Evolutionary conservation across 805 yeast species (phyloP).

Genomic region (Kodamaea nitidulidarum): DNA sequence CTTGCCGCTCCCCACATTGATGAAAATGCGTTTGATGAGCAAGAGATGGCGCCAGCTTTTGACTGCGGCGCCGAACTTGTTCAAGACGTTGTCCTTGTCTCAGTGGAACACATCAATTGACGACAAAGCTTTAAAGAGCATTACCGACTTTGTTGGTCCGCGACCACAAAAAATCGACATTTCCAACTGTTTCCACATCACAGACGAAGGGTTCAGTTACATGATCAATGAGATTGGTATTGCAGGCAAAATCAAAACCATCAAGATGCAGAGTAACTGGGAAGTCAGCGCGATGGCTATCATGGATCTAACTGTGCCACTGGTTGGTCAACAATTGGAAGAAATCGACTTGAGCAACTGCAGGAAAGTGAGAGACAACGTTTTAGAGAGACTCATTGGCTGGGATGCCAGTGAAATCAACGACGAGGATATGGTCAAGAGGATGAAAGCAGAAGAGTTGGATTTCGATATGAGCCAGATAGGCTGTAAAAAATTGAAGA

Average conservation of each 20-base stretch:
- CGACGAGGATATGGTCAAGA: slow-evolving; percentile 6
- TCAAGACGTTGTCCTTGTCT: slow-evolving; percentile 50
- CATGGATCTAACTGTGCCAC: slow-evolving; percentile 68
- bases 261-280: slow-evolving; percentile 70
- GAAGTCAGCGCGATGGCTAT: slow-evolving; percentile 77
- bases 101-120: slow-evolving; percentile 60
- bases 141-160: slow-evolving; percentile 68
- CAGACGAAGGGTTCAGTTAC: slow-evolving; percentile 70
- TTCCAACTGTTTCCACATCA: slow-evolving; percentile 71
- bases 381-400: slow-evolving; percentile 65
- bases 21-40: slow-evolving; percentile 57
- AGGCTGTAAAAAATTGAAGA: slow-evolving; percentile 59
- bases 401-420: slow-evolving; percentile 26
- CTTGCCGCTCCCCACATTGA: slow-evolving; percentile 53
- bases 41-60: slow-evolving; percentile 66
- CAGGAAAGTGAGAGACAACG: slow-evolving; percentile 68
- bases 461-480: slow-evolving; percentile 17
- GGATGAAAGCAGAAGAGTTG: slow-evolving; percentile 1
- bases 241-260: slow-evolving; percentile 49
- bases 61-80: slow-evolving; percentile 51
- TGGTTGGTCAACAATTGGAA: slow-evolving; percentile 55
- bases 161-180: slow-evolving; percentile 59
- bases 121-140: slow-evolving; percentile 53
- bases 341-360: slow-evolving; percentile 69
- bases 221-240: slow-evolving; percentile 70